These are phyloP conservation scores for Pseudodiploospora longispora DNA, from an alignment of 2,329 filamentous ascomycete species.

Conservation along the genomic window DNA sequence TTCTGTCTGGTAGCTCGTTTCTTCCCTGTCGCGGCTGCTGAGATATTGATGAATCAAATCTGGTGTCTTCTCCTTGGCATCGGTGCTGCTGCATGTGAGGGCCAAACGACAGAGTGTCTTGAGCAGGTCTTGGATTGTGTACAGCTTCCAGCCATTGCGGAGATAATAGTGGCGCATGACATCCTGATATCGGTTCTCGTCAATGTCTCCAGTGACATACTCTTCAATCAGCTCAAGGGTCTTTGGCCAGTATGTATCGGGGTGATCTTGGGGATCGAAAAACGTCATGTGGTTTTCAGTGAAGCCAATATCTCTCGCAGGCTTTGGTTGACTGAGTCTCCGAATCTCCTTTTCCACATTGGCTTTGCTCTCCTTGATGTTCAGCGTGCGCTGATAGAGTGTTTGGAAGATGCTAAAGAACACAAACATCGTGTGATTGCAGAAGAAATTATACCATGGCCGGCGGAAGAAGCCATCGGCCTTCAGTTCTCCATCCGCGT, in stretches of 20 bases:
- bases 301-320: constrained; percentile 76
- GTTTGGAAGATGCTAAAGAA: constrained; percentile 92
- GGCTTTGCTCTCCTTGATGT: constrained; percentile 72
- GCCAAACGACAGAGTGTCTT: constrained; percentile 73
- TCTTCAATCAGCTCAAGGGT: constrained; percentile 81
- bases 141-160: constrained; percentile 83
- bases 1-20: constrained; percentile 84
- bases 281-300: constrained; percentile 72
- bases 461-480: constrained; percentile 75
- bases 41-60: constrained; percentile 86
- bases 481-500: constrained; percentile 56
- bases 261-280: constrained; percentile 55
- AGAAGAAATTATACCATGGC: constrained; percentile 80
- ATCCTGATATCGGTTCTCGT: constrained; percentile 79
- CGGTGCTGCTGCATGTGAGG: constrained; percentile 72
- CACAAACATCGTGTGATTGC: constrained; percentile 84
- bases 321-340: constrained; percentile 66
- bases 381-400: constrained; percentile 76
- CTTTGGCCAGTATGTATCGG: constrained; percentile 73
- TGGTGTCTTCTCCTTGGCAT: constrained; percentile 86
- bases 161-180: constrained; percentile 87
- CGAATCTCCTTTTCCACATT: constrained; percentile 66
- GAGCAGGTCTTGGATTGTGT: constrained; percentile 85
- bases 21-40: constrained; percentile 69
- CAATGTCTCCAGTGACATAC: constrained; percentile 72